Base-by-base conservation (phyloP, 495 filamentous ascomycete species). In the Penicillium goetzii region DNA sequence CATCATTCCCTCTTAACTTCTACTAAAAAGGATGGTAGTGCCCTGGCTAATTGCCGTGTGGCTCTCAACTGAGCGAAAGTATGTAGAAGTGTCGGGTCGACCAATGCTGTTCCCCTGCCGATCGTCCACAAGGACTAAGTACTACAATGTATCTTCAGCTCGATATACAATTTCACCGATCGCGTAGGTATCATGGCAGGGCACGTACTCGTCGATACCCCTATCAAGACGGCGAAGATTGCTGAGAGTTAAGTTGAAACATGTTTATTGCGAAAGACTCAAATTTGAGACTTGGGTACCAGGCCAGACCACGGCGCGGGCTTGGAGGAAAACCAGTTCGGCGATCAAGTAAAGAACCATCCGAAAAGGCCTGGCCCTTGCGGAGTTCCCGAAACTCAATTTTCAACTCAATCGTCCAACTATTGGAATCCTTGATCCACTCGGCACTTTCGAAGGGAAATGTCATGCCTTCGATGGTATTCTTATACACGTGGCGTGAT, bases 1-100 rank as follows among this genome's bases (percentile, higher is more conserved):
- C 54, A 61, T 58, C 38, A 7, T 38, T 58, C 19, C 58, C 54
- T 17, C 17, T 19, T 51, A 51, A 30, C 47, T 51, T 28, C 5
- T 4, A 28, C 47, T 17, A n/a, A 51, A n/a, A 15, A 14, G 47
- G 12, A 28, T 50, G 19, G 19, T 28, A 11, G 47, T 28, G 5
- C 47, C 47, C 11, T 26, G 28, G 23, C 47, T 28, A 14, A 50
- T 17, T 26, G 47, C 21, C 47, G 47, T 50, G 23, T 6, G 19
- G 11, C 11, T 2, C 23, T 21, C 25, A 15, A 3, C 17, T 28
- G 47, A 50, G 23, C 25, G 28, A 49, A 49, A 28, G 45, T 25
- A 43, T 2, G 41, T 45, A 10, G n/a, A 28, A 15, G 47, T 3
- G 23, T 50, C 23, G 28, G 25, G 25, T 28, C 6, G 12, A 17